Percentiles rank a stretch among this genome's conserved stretches.
Conservation (phyloP, 1,284 basidiomycete species). For the Rhodofomes roseus region DNA sequence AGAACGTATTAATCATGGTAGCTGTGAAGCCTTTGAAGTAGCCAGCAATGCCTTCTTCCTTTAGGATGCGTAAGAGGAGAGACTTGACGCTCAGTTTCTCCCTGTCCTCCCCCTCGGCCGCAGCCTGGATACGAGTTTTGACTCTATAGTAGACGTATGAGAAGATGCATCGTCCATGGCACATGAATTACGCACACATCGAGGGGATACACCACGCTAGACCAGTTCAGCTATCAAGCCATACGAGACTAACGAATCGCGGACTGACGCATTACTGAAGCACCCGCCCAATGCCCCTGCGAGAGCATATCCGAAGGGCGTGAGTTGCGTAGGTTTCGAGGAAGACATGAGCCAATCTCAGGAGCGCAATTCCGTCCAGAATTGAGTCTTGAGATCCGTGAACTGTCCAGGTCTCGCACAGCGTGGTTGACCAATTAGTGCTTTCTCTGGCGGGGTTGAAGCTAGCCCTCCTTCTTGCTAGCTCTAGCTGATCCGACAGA, state of each 20-base stretch:
- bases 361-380: not conserved
- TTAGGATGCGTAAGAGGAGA: constrained; percentile 68
- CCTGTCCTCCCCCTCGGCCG: constrained; percentile 41
- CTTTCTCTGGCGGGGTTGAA: no score
- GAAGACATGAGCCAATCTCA: constrained; percentile 39
- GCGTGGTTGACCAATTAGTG: no score
- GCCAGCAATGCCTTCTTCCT: constrained; percentile 76
- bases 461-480: no score
- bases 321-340: constrained; percentile 63
- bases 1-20: constrained; percentile 99
- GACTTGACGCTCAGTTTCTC: constrained; percentile 59
- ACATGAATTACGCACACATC: constrained; percentile 69
- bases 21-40: constrained; percentile 94
- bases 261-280: constrained; percentile 86
- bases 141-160: constrained; percentile 47
- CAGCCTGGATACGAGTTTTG: constrained; percentile 94
- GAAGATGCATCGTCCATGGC: not conserved
- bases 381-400: not conserved
- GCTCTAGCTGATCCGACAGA: not conserved
- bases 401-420: no score
- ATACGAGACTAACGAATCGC: not conserved
- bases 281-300: constrained; percentile 94
- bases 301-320: constrained; percentile 89
- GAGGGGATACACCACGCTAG: constrained; percentile 89
- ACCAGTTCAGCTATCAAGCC: not conserved